A percentile compares a stretch with the other conserved stretches of the same genome.
These are phyloP conservation scores for Brassica rapa DNA, from an alignment of 345 rosid species.

Conservation along the genomic window DNA sequence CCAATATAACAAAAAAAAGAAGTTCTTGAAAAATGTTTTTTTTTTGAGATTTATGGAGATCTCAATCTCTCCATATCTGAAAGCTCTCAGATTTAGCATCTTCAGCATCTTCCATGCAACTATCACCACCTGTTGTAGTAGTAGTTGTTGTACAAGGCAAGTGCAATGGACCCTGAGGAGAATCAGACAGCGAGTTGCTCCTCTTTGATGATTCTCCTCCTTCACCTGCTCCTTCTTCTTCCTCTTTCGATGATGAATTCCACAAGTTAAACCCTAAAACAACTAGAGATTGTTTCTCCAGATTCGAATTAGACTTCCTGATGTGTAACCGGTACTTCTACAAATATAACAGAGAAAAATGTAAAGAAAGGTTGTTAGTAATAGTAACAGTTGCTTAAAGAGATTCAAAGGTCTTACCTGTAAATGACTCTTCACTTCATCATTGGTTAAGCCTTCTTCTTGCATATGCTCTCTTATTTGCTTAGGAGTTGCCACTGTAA, in stretches of 20 bases:
- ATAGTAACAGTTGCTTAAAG: not conserved
- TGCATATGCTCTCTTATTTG: slow-evolving; percentile 95
- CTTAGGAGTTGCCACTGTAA: slow-evolving; percentile 92
- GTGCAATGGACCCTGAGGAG: slow-evolving; percentile 88
- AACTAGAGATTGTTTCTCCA: slow-evolving; percentile 53
- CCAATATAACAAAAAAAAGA: slow-evolving; percentile 24
- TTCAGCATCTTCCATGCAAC: slow-evolving; percentile 74
- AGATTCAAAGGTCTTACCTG: slow-evolving; percentile 52
- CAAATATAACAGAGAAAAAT: slow-evolving; percentile 30
- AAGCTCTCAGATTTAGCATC: slow-evolving; percentile 72
- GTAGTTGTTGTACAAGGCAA: slow-evolving; percentile 42
- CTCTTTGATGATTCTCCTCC: slow-evolving; percentile 56
- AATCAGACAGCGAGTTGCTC: slow-evolving; percentile 58
- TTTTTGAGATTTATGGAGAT: slow-evolving; percentile 46
- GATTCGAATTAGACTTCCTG: slow-evolving; percentile 47
- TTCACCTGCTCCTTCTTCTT: slow-evolving; percentile 38
- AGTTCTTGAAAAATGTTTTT: slow-evolving; percentile 48
- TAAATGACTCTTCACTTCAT: slow-evolving; percentile 98
- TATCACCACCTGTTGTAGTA: slow-evolving; percentile 62
- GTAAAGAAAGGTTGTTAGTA: slow-evolving; percentile 15
- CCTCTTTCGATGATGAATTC: slow-evolving; percentile 44
- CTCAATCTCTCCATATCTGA: slow-evolving; percentile 44
- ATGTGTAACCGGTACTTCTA: slow-evolving; percentile 88
- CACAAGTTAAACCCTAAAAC: slow-evolving; percentile 61
- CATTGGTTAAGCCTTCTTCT: slow-evolving; percentile 92